A percentile compares a stretch with the other conserved stretches of the same genome.
Evolutionary conservation across 1,139 yeast genomes (phyloP).

Genomic region (Saccharomyces hybrid): DNA sequence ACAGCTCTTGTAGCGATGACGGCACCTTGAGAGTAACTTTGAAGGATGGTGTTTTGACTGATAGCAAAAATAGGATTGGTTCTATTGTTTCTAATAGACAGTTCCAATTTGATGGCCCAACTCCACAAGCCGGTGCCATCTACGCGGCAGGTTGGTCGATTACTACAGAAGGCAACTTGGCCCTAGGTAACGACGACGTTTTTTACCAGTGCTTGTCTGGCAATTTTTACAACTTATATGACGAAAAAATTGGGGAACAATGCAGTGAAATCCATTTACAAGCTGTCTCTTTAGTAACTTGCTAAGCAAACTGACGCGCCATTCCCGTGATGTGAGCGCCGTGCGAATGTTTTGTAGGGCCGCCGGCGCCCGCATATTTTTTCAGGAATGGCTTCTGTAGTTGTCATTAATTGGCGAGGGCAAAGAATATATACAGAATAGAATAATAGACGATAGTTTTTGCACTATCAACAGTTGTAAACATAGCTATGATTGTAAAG

Average conservation of each 20-base stretch:
- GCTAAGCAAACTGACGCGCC: slow-evolving; percentile 35
- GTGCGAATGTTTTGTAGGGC: neutral
- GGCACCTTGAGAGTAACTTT: slow-evolving; percentile 52
- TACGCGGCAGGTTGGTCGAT: slow-evolving; percentile 82
- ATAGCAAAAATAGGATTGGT: slow-evolving; percentile 65
- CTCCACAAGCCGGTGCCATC: slow-evolving; percentile 85
- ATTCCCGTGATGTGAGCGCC: no score
- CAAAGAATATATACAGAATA: neutral
- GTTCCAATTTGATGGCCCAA: slow-evolving; percentile 87
- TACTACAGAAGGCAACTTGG: slow-evolving; percentile 57
- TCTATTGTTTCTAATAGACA: slow-evolving; percentile 81
- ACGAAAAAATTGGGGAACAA: slow-evolving; percentile 57
- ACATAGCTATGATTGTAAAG: neutral
- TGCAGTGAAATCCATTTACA: slow-evolving; percentile 59
- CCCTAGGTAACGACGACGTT: slow-evolving; percentile 55
- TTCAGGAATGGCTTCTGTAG: neutral
- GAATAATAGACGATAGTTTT: neutral
- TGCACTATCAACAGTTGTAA: neutral
- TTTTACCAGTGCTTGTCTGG: slow-evolving; percentile 82
- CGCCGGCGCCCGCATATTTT: neutral
- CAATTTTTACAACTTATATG: slow-evolving; percentile 76
- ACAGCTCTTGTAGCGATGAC: slow-evolving; percentile 43
- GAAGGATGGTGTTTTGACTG: slow-evolving; percentile 49
- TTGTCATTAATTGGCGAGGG: neutral
- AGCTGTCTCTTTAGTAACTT: slow-evolving; percentile 53